phyloP scores from a whole-genome alignment of 768 basidiomycete species.

The Trametes cubensis region DNA sequence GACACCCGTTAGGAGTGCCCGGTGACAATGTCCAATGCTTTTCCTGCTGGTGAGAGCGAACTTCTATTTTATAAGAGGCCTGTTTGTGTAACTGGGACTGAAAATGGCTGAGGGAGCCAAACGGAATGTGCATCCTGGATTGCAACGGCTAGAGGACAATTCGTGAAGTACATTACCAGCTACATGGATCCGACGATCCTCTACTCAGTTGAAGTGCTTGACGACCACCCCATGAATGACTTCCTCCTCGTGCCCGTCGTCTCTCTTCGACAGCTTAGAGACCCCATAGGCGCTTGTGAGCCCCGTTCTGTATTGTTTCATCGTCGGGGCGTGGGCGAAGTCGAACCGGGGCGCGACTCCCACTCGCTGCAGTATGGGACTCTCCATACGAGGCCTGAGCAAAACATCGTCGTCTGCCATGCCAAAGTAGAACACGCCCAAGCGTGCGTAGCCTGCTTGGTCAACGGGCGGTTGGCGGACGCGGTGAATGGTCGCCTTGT shows the following conservation, averaged over 20 bases:
- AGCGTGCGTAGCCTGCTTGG: constrained; percentile 50
- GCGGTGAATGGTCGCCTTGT: constrained; percentile 61
- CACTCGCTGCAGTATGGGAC: constrained; percentile 49
- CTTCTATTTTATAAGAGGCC: too few species aligned
- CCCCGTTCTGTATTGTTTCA: constrained; percentile 54
- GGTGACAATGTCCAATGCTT: too few species aligned
- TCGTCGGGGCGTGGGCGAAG: constrained; percentile 49
- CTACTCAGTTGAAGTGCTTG: constrained; percentile 53
- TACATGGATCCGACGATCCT: background rate
- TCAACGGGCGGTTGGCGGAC: constrained; percentile 61
- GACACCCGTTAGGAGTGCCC: too few species aligned
- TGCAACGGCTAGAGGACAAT: too few species aligned
- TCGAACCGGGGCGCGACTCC: constrained; percentile 44
- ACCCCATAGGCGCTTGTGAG: constrained; percentile 57
- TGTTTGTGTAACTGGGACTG: too few species aligned
- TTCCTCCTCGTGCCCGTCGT: constrained; percentile 55
- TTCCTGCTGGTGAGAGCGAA: too few species aligned
- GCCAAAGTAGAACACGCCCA: constrained; percentile 62
- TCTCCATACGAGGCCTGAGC: constrained; percentile 48
- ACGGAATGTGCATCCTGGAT: too few species aligned
- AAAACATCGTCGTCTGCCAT: constrained; percentile 53
- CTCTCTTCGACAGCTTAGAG: constrained; percentile 43
- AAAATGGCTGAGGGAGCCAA: too few species aligned
- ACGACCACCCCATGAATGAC: constrained; percentile 56
- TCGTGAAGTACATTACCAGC: too few species aligned